These are phyloP conservation scores for Apostasia shenzhenica DNA, from an alignment of 106 monocot species.

Conservation along the genomic window DNA sequence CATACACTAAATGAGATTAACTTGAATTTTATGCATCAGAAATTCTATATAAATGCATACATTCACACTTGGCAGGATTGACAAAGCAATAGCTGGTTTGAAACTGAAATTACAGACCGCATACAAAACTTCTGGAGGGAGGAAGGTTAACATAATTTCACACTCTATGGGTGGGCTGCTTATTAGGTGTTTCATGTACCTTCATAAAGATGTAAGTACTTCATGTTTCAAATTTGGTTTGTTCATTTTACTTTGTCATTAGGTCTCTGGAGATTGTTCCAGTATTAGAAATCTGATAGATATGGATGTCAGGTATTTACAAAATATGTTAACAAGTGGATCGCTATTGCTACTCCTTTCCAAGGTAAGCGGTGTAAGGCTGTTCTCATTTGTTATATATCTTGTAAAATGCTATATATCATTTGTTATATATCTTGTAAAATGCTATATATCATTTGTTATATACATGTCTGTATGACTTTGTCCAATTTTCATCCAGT, in stretches of 20 bases:
- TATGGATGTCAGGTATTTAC: conserved; percentile 45
- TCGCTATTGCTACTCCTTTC: conserved; percentile 87
- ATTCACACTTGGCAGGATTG: conserved; percentile 39
- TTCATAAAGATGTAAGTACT: conserved; percentile 58
- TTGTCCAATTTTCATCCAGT: no score
- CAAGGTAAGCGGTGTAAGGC: conserved; percentile 50
- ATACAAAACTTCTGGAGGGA: conserved; percentile 76
- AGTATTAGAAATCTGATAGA: conserved; percentile 1
- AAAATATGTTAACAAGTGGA: conserved; percentile 89
- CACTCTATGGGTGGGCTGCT: conserved; percentile 97
- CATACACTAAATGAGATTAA: background rate
- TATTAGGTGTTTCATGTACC: conserved; percentile 69
- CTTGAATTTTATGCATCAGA: background rate
- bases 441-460: no score
- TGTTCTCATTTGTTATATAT: background rate
- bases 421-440: no score
- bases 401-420: no score
- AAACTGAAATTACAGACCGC: conserved; percentile 59
- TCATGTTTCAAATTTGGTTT: background rate
- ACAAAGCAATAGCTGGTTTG: conserved; percentile 51
- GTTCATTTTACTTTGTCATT: background rate
- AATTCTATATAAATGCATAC: background rate
- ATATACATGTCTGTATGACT: no score
- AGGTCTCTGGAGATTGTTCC: background rate
- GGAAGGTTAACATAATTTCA: conserved; percentile 81